These are phyloP conservation scores for Stachybotrys chlorohalonatus DNA, from an alignment of 2,329 filamentous ascomycete species.

Conservation along the genomic window DNA sequence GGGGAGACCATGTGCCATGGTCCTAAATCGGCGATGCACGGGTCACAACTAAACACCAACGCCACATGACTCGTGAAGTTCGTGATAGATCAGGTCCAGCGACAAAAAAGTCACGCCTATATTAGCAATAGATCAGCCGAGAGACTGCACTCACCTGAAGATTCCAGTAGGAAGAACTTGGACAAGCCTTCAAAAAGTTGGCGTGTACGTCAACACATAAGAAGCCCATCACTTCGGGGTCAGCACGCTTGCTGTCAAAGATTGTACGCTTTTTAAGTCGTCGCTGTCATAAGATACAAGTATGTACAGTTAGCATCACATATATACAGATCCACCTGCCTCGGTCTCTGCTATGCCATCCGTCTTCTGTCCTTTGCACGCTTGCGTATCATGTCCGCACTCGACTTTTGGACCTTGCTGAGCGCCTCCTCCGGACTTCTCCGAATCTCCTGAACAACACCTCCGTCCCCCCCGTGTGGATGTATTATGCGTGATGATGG, in stretches of 20 bases:
- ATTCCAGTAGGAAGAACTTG: constrained; percentile 3
- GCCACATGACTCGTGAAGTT: constrained; percentile 14
- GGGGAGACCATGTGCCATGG: constrained; percentile 6
- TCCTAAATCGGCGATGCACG: constrained; percentile 3
- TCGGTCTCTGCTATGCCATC: constrained; percentile 26
- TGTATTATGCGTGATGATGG: constrained; percentile 25
- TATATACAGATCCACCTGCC: constrained; percentile 28
- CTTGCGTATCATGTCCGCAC: constrained; percentile 28
- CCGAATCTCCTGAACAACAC: constrained; percentile 20
- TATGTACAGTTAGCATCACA: constrained; percentile 27
- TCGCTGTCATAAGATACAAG: constrained; percentile 26
- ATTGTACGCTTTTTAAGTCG: constrained; percentile 7
- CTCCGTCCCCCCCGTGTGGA: constrained; percentile 16
- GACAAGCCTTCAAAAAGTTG: background rate
- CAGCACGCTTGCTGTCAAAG: background rate
- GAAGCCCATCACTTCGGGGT: background rate
- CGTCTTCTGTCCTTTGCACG: constrained; percentile 31
- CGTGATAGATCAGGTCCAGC: constrained; percentile 11
- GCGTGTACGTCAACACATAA: background rate
- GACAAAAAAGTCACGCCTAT: constrained; percentile 9
- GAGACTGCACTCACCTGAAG: constrained; percentile 10
- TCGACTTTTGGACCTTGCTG: constrained; percentile 39
- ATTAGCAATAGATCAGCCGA: constrained; percentile 14
- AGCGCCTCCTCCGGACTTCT: constrained; percentile 36
- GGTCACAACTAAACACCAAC: constrained; percentile 13